phyloP scores from a whole-genome alignment of 371 early-diverging fungal species.

The Actinomortierella ambigua region DNA sequence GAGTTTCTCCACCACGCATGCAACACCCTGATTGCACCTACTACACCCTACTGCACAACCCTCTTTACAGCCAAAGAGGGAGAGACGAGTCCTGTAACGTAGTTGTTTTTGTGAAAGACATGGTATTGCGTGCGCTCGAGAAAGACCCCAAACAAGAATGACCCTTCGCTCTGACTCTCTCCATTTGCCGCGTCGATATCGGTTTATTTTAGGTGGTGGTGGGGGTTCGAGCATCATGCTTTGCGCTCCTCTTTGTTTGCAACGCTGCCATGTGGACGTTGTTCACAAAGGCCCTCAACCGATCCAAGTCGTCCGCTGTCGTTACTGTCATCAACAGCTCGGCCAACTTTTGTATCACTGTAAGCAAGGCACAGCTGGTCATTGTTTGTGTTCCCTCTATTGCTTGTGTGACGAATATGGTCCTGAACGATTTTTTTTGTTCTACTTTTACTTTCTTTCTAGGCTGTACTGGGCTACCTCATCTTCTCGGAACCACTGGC shows the following conservation, averaged over 20 bases:
- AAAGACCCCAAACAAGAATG: too few relatives aligned
- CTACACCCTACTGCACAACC: conserved; percentile 33
- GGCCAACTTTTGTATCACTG: conserved; percentile 73
- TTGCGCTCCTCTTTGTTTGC: conserved; percentile 63
- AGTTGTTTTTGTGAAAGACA: neutral
- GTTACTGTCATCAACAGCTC: conserved; percentile 78
- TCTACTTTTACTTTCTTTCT: too few relatives aligned
- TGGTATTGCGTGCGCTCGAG: conserved; percentile 1
- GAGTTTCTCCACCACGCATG: conserved; percentile 32
- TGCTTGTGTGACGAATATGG: too few relatives aligned
- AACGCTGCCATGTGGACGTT: conserved; percentile 84
- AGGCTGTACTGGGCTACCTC: conserved; percentile 70
- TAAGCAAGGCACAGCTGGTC: conserved; percentile 23
- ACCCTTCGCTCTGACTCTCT: too few relatives aligned
- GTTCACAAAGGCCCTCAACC: conserved; percentile 78
- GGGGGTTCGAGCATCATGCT: conserved; percentile 55
- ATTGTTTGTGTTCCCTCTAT: neutral
- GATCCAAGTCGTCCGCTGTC: conserved; percentile 68
- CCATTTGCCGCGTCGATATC: too few relatives aligned
- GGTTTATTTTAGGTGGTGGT: conserved; percentile 50
- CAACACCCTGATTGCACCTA: conserved; percentile 28
- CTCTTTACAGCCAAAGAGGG: conserved; percentile 38
- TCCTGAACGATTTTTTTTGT: too few relatives aligned
- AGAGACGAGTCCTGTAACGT: conserved; percentile 42
- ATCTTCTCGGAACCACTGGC: conserved; percentile 73